Percentiles rank a stretch among this genome's conserved stretches.
These are phyloP conservation scores for Cutaneotrichosporon sp. DNA, from an alignment of 1,284 basidiomycete genomes.

Conservation along the genomic window DNA sequence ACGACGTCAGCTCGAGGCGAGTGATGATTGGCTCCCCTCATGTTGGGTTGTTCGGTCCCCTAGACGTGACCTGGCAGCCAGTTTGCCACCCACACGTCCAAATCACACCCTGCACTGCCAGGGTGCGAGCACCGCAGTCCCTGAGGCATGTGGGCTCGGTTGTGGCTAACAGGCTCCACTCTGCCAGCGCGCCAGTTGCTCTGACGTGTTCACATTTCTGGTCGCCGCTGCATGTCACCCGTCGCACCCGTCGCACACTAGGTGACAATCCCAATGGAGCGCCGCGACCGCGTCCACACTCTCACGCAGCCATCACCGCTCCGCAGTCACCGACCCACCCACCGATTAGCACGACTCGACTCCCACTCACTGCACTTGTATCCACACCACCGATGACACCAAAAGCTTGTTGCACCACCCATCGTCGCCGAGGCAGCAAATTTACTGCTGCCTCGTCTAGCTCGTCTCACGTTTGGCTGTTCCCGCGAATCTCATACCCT, in stretches of 20 bases:
- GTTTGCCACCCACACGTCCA: neutral
- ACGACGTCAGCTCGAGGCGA: neutral
- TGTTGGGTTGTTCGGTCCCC: neutral
- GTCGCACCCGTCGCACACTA: no score
- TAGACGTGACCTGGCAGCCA: no score
- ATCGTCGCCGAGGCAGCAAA: no score
- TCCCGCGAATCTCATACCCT: no score
- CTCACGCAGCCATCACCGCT: neutral
- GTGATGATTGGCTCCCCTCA: no score
- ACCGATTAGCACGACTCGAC: no score
- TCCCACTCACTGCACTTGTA: neutral
- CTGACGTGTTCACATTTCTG: no score
- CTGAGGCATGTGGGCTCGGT: neutral
- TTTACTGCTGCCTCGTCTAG: no score
- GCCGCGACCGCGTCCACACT: neutral
- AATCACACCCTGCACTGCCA: neutral
- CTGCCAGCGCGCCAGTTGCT: neutral
- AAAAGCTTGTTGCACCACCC: neutral
- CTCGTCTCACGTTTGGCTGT: no score
- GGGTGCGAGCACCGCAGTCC: neutral
- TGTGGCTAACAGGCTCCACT: neutral
- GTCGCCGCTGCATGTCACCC: no score
- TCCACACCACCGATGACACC: neutral
- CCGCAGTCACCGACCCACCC: no score
- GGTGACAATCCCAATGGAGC: no score